Base-by-base conservation (phyloP, 2,329 filamentous ascomycete genomes). In the Colletotrichum sp. region DNA sequence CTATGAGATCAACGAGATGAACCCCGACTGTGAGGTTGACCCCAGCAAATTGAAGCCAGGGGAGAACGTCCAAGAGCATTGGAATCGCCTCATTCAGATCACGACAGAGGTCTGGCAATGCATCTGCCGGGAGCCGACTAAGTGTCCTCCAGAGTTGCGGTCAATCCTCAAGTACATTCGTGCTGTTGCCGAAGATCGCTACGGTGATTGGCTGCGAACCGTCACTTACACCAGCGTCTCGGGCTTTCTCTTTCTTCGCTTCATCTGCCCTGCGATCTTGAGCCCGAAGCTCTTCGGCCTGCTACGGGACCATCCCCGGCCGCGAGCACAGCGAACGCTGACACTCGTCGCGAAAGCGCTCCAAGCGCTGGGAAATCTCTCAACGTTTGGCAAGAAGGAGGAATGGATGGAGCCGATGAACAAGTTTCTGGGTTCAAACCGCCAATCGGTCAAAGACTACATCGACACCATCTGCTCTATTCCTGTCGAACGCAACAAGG, bases 391-490 rank as follows among this genome's bases (percentile, higher is more conserved):
- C 55, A 96, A 95, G 82, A 98, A 98, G 83, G 96, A 99, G 84
- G 93, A 94, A n/a, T 99, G 96, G 95, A 98, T 99, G 96, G 96
- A 98, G 85, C 96, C 96, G 0, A 99, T 99, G 96, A 99, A 98
- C 82, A 91, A 91, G 59, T 98, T 98, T 80, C 87, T 99, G 49
- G 90, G 89, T 10, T 89, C 92, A 2, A 93, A 98, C 81, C 92
- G 96, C 24, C 90, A 93, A 80, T 91, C 94, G 52, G 95, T 98
- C 84, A 98, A 96, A 83, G 91, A 93, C 63, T 98, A 96, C 80
- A 94, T 98, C 76, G 96, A 99, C 82, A 90, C 92, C 34, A 92
- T 98, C 63, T 98, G 96, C 86, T 92, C 93, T 10, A 95, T 98
- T 69, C 93, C 95, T 2, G 91, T 93, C 5, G 93, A 96, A 63